These are phyloP conservation scores for Schwanniomyces pseudopolymorphus DNA, from an alignment of 805 yeast genomes.

Conservation along the genomic window DNA sequence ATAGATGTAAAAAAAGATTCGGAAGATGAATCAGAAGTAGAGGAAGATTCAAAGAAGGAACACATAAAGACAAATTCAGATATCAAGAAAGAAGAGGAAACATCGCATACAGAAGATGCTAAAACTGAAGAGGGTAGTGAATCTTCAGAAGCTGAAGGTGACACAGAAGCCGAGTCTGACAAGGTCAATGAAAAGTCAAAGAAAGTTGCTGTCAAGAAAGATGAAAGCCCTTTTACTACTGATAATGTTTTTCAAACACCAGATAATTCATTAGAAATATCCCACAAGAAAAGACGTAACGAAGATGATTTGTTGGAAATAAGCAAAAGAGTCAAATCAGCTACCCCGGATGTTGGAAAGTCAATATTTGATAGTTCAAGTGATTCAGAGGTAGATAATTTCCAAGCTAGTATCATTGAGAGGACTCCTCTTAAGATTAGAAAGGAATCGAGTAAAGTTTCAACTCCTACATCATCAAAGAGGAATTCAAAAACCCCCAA, in stretches of 20 bases:
- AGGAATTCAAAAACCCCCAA: neutral
- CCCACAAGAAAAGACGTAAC: slow-evolving; percentile 5
- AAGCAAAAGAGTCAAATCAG: slow-evolving; percentile 1
- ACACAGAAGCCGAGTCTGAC: neutral
- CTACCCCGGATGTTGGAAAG: slow-evolving; percentile 1
- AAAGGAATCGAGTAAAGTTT: neutral
- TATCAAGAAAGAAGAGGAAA: slow-evolving; percentile 12
- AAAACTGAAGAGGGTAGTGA: slow-evolving; percentile 1
- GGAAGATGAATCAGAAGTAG: neutral
- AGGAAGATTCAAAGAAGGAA: slow-evolving; percentile 1
- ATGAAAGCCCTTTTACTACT: slow-evolving; percentile 20
- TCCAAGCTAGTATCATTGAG: neutral
- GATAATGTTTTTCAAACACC: slow-evolving; percentile 40
- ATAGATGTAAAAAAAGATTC: slow-evolving; percentile 8
- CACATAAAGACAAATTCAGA: slow-evolving; percentile 2
- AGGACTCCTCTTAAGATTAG: neutral
- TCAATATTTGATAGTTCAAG: slow-evolving; percentile 5
- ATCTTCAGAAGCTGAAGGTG: neutral
- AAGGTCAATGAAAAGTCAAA: neutral
- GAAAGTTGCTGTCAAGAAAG: slow-evolving; percentile 4
- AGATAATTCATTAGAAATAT: slow-evolving; percentile 1
- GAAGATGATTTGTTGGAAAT: slow-evolving; percentile 4
- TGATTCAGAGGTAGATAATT: slow-evolving; percentile 2
- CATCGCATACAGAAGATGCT: slow-evolving; percentile 1
- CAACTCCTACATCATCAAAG: neutral